Percentiles rank a stretch among this genome's conserved stretches.
Evolutionary conservation across 176 grass and related monocot genomes (phyloP).

Genomic region (Oryza meridionalis): DNA sequence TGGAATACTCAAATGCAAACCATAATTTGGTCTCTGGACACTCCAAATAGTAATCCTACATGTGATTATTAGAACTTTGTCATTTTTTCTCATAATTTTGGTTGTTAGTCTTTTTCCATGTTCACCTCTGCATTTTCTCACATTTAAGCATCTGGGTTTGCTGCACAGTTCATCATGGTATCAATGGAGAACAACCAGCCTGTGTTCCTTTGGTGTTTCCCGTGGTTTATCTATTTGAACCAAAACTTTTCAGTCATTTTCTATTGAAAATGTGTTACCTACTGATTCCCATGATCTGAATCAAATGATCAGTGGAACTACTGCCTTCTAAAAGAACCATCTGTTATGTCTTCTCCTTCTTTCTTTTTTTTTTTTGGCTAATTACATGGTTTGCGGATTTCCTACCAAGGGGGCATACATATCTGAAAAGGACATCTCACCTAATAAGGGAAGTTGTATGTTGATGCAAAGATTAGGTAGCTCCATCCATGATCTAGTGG

Average conservation of each 20-base stretch:
- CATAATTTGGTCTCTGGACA: not conserved
- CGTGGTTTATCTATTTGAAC: slow-evolving; percentile 1
- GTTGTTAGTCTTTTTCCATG: not conserved
- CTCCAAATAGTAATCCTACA: slow-evolving; percentile 1
- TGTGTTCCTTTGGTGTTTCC: not conserved
- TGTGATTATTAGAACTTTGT: not conserved
- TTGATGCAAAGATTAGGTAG: not conserved
- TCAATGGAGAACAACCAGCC: not conserved
- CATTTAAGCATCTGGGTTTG: slow-evolving; percentile 4
- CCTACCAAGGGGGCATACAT: slow-evolving; percentile 28
- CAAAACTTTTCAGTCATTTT: slow-evolving; percentile 1
- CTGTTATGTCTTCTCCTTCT: not conserved
- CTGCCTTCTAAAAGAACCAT: slow-evolving; percentile 23
- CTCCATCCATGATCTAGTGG: not conserved
- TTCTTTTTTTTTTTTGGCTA: not conserved
- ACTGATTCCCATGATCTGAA: slow-evolving; percentile 15
- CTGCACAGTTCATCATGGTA: not conserved
- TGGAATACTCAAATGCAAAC: slow-evolving; percentile 32
- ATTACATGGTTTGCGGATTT: slow-evolving; percentile 9
- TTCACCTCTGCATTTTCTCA: slow-evolving; percentile 1
- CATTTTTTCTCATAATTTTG: not conserved
- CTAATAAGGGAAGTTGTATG: slow-evolving; percentile 17
- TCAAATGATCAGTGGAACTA: slow-evolving; percentile 30
- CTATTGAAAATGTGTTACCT: not conserved
- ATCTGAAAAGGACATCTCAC: slow-evolving; percentile 22